Base-by-base conservation (phyloP, 345 rosid species). In the Acer campestre region DNA sequence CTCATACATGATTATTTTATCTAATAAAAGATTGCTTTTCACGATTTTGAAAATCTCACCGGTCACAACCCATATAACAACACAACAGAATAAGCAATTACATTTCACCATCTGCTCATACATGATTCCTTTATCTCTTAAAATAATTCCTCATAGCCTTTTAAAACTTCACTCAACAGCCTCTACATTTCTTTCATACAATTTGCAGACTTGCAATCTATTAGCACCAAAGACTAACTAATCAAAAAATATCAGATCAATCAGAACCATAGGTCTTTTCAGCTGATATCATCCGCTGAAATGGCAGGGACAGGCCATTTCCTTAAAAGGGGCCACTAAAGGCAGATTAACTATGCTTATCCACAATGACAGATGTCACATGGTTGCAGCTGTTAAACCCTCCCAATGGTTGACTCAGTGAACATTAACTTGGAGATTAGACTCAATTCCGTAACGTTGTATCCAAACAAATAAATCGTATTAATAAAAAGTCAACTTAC, bases 401-500 rank as follows among this genome's bases (percentile, higher is more conserved):
- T 16, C 67, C 29, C 5, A 55, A 55, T 53, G 75, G 64, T 71
- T 27, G 8, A 55, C 38, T 40, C 12, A 46, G 35, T 40, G 46
- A 70, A 31, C n/a, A 56, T 46, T n/a, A 53, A 48, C 25, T 16
- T 68, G 13, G 51, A 31, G 64, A 55, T 2, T 31, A 75, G 27
- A 77, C 67, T 42, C 55, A 77, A 78, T 48, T 78, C 38, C 20
- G 14, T 71, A 25, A 71, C 29, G 18, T 31, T 48, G 23, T 49
- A 76, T 70, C 76, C 48, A 66, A 58, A 76, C 2, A 23, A 56
- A 48, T 31, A 59, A 75, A 77, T 55, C 25, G 51, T 29, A 73
- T 42, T 77, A 59, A 77, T 48, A 49, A 73, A 61, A 67, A 63
- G 69, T 66, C 23, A 81, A 86, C 99, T 91, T 86, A 96, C 99